Evolutionary conservation across 805 yeast genomes (phyloP).

Genomic region (Wickerhamomyces silvicola): DNA sequence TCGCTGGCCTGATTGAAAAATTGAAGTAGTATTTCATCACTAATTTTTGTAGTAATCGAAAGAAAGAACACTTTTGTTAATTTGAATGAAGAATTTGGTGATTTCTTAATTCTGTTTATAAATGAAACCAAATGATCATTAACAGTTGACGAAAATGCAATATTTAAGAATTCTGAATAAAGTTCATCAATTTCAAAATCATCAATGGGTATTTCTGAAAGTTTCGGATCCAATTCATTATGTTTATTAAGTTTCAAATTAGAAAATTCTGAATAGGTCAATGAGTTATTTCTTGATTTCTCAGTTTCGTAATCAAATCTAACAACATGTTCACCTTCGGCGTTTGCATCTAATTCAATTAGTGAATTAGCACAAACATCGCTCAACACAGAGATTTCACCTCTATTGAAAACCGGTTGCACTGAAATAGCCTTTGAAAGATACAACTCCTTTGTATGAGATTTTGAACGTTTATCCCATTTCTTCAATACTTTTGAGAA

Average conservation of each 20-base stretch:
- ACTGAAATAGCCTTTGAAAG: conserved; percentile 89
- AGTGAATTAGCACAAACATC: conserved; percentile 63
- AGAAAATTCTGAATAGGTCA: conserved; percentile 12
- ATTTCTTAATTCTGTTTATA: conserved; percentile 33
- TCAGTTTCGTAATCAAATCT: conserved; percentile 23
- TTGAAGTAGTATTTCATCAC: conserved; percentile 44
- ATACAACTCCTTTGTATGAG: conserved; percentile 89
- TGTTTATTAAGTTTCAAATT: conserved; percentile 12
- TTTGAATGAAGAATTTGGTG: conserved; percentile 35
- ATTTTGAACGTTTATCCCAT: conserved; percentile 96
- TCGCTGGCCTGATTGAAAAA: conserved; percentile 33
- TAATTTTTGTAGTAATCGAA: conserved; percentile 56
- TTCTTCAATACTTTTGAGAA: conserved; percentile 92
- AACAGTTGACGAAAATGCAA: conserved; percentile 33
- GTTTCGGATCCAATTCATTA: background rate
- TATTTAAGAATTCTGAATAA: conserved; percentile 60
- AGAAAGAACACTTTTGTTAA: conserved; percentile 69
- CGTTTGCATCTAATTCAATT: conserved; percentile 68
- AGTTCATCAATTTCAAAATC: conserved; percentile 59
- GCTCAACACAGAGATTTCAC: conserved; percentile 76
- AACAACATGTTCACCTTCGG: conserved; percentile 40
- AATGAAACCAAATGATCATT: conserved; percentile 38
- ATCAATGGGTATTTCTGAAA: conserved; percentile 15
- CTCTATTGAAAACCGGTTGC: conserved; percentile 92
- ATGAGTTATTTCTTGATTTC: conserved; percentile 10